Conservation (phyloP, 2,329 filamentous ascomycete genomes). For the Aspergillus sp. region DNA sequence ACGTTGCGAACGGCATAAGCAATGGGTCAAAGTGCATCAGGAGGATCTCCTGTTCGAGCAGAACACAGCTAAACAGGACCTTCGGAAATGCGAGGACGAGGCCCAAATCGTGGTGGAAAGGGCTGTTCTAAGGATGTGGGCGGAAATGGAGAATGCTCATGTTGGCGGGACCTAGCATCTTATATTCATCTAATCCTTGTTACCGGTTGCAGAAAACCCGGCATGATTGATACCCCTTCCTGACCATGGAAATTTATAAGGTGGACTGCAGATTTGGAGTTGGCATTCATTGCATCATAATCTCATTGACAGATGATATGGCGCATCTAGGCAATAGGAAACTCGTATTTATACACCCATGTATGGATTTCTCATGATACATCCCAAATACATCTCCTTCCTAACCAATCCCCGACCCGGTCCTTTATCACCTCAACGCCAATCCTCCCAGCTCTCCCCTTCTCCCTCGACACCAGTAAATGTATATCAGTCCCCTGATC, state of each 20-base stretch:
- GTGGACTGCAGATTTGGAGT: neutral
- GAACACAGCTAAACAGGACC: slow-evolving; percentile 31
- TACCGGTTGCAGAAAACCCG: slow-evolving; percentile 1
- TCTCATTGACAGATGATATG: slow-evolving; percentile 5
- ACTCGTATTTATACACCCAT: too few species aligned
- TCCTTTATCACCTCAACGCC: slow-evolving; percentile 35
- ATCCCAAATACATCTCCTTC: slow-evolving; percentile 32
- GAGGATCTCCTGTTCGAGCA: slow-evolving; percentile 40
- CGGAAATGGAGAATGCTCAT: slow-evolving; percentile 24
- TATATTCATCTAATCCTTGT: neutral
- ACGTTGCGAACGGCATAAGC: slow-evolving; percentile 42
- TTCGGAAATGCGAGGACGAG: slow-evolving; percentile 34
- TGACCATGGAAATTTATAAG: neutral
- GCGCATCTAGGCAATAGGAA: neutral
- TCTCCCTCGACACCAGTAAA: slow-evolving; percentile 27
- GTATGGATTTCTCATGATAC: neutral
- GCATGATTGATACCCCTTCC: slow-evolving; percentile 22
- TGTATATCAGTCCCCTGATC: slow-evolving; percentile 37
- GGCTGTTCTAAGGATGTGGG: slow-evolving; percentile 38
- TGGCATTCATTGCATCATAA: neutral
- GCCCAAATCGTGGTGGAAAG: slow-evolving; percentile 38
- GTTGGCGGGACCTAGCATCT: slow-evolving; percentile 6
- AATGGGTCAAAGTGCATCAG: slow-evolving; percentile 43
- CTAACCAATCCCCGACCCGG: slow-evolving; percentile 26
- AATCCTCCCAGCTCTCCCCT: slow-evolving; percentile 16